Base-by-base conservation (phyloP, 1,284 basidiomycete species). In the Schizophyllum commune region DNA sequence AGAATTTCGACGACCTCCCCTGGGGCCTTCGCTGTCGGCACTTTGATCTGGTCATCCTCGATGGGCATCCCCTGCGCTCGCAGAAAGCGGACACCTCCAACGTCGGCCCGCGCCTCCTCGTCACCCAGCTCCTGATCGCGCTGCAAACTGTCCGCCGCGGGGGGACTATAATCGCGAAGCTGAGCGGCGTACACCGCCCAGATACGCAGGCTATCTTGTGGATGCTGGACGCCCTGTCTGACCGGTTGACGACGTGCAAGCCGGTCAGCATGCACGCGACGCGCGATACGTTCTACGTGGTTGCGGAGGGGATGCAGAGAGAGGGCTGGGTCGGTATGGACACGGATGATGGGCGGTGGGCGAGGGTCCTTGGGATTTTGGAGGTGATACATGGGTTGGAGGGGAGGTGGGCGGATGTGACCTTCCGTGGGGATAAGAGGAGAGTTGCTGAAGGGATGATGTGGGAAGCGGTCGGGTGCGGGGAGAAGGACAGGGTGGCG, bases 31-130 rank as follows among this genome's bases (percentile, higher is more conserved):
- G 57, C 61, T 59, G 65, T 62, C 58, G 55, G 22, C 62, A 61
- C 5, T 74, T 73, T 63, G 66, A 68, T 56, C 64, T 74, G 32
- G 69, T 72, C 33, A 64, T 74, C 20, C 65, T 72, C 59, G 72
- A 73, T 47, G 73, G 70, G 0, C 68, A 73, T 59, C 68, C 68
- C 17, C 61, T 74, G 17, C 72, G 68, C 52, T 65, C 58, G 17
- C 61, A 65, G 32, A 39, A 39, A 13, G 34, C 34, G 34, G 7
- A 13, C 34, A 39, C 34, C 34, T 7, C 34, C 7, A 39, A 13
- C 34, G 34, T 39, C 34, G 34, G 34, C 7, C 61, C 62, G 33
- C 60, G 15, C 39, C 67, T 73, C 11, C 66, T 73, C 27, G 62
- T 73, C 32, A 66, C 68, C 22, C 72, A 73, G 61, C 62, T 74